Base-by-base conservation (phyloP, 768 basidiomycete genomes). In the Boletus tomentosulus region DNA sequence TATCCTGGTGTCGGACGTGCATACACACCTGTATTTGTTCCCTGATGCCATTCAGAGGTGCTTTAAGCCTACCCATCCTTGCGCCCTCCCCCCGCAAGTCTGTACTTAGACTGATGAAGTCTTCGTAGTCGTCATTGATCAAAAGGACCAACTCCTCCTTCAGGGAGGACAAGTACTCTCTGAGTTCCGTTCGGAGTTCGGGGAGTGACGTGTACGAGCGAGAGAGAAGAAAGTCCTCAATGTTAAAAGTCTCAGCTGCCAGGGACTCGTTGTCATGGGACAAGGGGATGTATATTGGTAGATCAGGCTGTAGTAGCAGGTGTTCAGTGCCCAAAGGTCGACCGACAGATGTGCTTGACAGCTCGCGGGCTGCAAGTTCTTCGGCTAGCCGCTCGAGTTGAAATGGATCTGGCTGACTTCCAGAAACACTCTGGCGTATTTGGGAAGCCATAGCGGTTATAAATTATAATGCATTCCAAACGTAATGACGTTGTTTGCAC, bases 121-220 rank as follows among this genome's bases (percentile, higher is more conserved):
- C 94, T 68, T 94, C 94, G 65, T 98, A 99, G 72, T 98, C 97
- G 62, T 93, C 88, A 71, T 99, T 98, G 68, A 98, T 97, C 64
- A 98, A 83, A 63, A 85, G 85, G 30, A 98, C 93, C 34, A 99
- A 80, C 67, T 97, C 96, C 67, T 95, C 92, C 70, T 96, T 93
- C 58, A 99, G 73, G 10, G 78, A 74, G 0, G 83, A 81, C 55
- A 92, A 76, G 68, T 98, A 98, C 49, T 92, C 85, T 31, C 93
- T 81, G 22, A 99, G 76, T 67, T 99, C 95, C 4, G 82, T 71
- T 50, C 94, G 86, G 31, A 98, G 76, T 69, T 98, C 96, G 30
- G 88, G 85, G 19, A 97, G 78, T 10, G 92, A 90, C 0, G 87
- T 88, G 61, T 91, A 85, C 28, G 87, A 78, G 44, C 95, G 83